phyloP scores from a whole-genome alignment of 176 grass and related monocot genomes.

The Triticum aestivum region DNA sequence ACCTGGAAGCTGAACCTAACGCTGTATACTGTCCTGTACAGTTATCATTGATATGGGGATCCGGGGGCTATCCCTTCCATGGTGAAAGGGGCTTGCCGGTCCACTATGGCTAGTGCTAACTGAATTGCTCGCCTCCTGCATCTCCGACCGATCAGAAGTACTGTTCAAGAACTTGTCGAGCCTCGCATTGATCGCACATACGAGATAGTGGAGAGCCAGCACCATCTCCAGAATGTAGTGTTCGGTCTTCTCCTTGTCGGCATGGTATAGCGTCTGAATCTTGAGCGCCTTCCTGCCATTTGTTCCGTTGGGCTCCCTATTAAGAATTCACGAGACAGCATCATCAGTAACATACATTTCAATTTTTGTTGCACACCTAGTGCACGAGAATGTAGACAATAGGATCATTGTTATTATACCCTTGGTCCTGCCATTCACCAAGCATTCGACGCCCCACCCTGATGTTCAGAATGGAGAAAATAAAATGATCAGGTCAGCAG shows the following conservation, averaged over 20 bases:
- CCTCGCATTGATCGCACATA: background rate
- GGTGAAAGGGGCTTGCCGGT: background rate
- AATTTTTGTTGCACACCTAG: background rate
- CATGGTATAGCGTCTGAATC: slow-evolving; percentile 58
- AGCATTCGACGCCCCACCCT: slow-evolving; percentile 1
- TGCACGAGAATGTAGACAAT: background rate
- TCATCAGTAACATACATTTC: background rate
- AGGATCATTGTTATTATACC: slow-evolving; percentile 16
- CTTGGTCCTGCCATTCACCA: background rate
- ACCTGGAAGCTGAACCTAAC: background rate
- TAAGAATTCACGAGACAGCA: background rate
- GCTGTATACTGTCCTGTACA: background rate
- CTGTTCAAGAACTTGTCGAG: background rate
- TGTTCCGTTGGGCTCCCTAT: background rate
- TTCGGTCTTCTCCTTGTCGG: slow-evolving; percentile 58
- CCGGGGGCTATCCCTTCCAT: background rate
- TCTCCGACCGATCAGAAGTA: background rate
- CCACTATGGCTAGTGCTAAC: background rate
- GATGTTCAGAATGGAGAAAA: background rate
- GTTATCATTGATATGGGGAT: background rate
- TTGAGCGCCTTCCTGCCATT: slow-evolving; percentile 14
- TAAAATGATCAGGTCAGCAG: background rate
- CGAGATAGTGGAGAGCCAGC: slow-evolving; percentile 49
- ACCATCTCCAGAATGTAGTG: slow-evolving; percentile 51
- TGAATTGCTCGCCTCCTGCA: background rate